phyloP scores from a whole-genome alignment of 2,329 filamentous ascomycete genomes.

The Talaromyces atroroseus region DNA sequence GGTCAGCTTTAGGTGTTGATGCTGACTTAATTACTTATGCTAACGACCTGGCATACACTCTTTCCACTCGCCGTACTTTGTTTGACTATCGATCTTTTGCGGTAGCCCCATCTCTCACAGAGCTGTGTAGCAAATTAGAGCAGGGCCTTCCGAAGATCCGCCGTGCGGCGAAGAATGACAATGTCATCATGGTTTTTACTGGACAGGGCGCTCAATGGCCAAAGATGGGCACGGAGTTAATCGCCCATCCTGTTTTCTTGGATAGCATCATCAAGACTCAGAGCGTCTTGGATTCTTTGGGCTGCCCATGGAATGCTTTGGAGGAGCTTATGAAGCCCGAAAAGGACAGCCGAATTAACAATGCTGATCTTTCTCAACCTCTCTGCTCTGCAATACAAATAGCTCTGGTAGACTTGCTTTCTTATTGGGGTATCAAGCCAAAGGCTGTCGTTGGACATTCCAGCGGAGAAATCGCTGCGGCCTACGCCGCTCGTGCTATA shows the following conservation, averaged over 20 bases:
- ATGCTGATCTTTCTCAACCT: conserved; percentile 15
- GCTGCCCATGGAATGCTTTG: conserved; percentile 12
- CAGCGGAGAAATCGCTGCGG: conserved; percentile 24
- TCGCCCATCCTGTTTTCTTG: conserved; percentile 12
- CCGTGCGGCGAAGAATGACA: conserved; percentile 6
- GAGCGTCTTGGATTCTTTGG: conserved; percentile 19
- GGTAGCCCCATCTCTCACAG: conserved; percentile 15
- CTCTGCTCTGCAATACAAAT: conserved; percentile 20
- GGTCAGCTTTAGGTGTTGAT: conserved; percentile 13
- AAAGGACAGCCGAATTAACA: neutral
- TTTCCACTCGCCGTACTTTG: conserved; percentile 17
- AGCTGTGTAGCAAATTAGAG: no score
- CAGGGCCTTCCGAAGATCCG: neutral
- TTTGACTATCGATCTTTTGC: conserved; percentile 6
- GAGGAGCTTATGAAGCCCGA: neutral
- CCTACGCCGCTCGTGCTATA: conserved; percentile 3
- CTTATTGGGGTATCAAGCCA: conserved; percentile 15
- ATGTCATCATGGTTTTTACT: conserved; percentile 16
- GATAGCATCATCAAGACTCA: conserved; percentile 8
- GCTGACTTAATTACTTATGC: neutral
- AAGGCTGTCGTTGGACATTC: conserved; percentile 19
- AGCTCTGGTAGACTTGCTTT: conserved; percentile 18
- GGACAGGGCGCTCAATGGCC: conserved; percentile 19
- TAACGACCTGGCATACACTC: conserved; percentile 21
- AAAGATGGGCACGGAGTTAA: conserved; percentile 17